Evolutionary conservation across 345 rosid genomes (phyloP), one percentile per base, ranked within the genome.

Genomic region (Murraya koenigii): DNA sequence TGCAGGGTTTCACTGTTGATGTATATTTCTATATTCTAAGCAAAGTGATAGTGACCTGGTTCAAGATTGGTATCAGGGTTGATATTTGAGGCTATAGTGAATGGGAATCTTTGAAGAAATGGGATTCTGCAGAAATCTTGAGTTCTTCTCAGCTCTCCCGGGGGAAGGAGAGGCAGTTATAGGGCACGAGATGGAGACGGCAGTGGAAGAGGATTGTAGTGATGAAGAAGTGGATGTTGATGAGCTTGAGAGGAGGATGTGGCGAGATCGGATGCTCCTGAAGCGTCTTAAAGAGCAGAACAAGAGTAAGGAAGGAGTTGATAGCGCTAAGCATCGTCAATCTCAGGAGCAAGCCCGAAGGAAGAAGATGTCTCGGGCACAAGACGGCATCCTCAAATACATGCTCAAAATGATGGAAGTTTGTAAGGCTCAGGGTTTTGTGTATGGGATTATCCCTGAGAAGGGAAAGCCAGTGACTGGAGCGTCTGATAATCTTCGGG

Each of bases 401-500:
- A 92, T 92, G 97, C 84, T 92, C 83, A 92, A 90, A 78, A 92
- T 92, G 97, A 92, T 92, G 97, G 97, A 92, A 73, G 97, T 90
- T 71, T 92, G 97, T 78, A 89, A 92, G 77, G 97, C 97, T 66
- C 97, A 92, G 76, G 97, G 97, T 39, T 92, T 92, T 75, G 97
- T 92, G 9, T 92, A 92, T 68, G 97, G 97, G 55, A 90, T 92
- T 79, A 92, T 92, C 72, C 94, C 94, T 26, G 97, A 92, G 91
- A 92, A 92, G 69, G 97, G 97, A 14, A 92, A 92, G 78, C 95
- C 97, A 0, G 97, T 92, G 64, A 89, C 88, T 22, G 97, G 97
- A 39, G 93, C 97, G 13, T 92, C 97, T 1, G 95, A 92, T 79
- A 92, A 90, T 75, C 87, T 92, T 33, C 87, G 97, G 22, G 94